Conservation (phyloP, 73 alveolate genomes). For the Breviolum minutum region DNA sequence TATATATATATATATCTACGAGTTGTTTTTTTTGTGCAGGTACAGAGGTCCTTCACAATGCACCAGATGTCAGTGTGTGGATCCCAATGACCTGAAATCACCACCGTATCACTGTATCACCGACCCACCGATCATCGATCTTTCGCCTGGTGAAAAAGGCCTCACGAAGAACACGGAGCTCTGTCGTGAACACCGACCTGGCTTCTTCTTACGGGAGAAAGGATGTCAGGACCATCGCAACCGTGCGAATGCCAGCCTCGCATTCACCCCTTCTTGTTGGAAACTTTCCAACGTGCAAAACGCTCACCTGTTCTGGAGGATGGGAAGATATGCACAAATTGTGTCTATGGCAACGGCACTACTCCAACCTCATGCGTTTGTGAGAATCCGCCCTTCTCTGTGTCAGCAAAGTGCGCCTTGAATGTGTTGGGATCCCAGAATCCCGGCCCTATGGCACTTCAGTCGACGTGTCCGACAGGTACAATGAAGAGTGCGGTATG, state of each 20-base stretch:
- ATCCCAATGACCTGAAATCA: neutral
- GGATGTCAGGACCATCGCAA: constrained; percentile 60
- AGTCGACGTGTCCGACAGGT: neutral
- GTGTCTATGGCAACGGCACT: constrained; percentile 78
- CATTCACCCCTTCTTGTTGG: neutral
- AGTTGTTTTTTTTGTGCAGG: neutral
- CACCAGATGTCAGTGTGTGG: constrained; percentile 78
- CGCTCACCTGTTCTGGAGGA: neutral
- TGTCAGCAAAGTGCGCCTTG: constrained; percentile 81
- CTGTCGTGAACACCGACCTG: constrained; percentile 46
- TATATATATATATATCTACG: neutral
- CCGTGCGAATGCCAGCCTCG: neutral
- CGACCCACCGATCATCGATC: too few relatives aligned
- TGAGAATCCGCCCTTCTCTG: constrained; percentile 93
- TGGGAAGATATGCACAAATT: constrained; percentile 74
- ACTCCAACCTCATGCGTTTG: constrained; percentile 61
- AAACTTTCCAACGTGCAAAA: neutral
- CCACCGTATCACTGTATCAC: too few relatives aligned
- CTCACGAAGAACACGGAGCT: constrained; percentile 53
- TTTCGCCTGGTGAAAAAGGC: constrained; percentile 27
- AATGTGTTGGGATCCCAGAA: neutral
- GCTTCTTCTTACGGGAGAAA: constrained; percentile 39
- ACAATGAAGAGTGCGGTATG: constrained; percentile 91
- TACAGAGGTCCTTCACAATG: constrained; percentile 85
- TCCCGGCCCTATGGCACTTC: neutral